These are phyloP conservation scores for Pichia sp. DNA, from an alignment of 1,139 yeast genomes.

Conservation along the genomic window DNA sequence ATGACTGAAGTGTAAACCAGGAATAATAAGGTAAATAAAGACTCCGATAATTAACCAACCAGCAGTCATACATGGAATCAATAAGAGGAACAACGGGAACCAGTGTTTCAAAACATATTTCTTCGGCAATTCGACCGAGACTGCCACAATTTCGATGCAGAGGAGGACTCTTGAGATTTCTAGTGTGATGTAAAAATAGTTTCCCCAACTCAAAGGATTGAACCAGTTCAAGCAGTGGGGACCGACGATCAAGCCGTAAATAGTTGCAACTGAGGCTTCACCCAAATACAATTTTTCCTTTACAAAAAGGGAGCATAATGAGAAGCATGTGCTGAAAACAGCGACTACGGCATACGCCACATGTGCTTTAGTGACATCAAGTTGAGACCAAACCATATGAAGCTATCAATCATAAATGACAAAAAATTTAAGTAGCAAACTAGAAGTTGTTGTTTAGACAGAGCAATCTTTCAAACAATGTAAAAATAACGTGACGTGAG, in stretches of 20 bases:
- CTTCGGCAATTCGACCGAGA: conserved; percentile 92
- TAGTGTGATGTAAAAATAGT: conserved; percentile 76
- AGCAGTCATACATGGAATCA: conserved; percentile 88
- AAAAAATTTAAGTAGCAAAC: not conserved
- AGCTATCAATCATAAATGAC: not conserved
- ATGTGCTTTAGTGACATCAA: conserved; percentile 49
- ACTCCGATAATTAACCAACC: conserved; percentile 91
- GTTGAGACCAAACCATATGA: conserved; percentile 34
- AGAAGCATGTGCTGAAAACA: conserved; percentile 79
- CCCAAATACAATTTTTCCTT: conserved; percentile 89
- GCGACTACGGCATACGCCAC: conserved; percentile 93
- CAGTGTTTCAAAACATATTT: conserved; percentile 91
- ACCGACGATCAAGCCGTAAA: conserved; percentile 88
- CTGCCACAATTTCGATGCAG: conserved; percentile 93
- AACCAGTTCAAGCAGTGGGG: conserved; percentile 93
- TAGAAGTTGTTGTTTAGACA: not conserved
- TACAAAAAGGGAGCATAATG: conserved; percentile 84
- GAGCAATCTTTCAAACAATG: not conserved
- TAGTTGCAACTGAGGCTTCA: conserved; percentile 91
- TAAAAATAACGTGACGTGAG: not conserved
- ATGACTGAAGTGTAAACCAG: conserved; percentile 70
- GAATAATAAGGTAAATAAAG: conserved; percentile 80
- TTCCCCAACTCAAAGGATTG: conserved; percentile 86
- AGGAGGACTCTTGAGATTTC: conserved; percentile 85
- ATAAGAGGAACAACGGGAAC: conserved; percentile 70